Conservation (phyloP, 495 filamentous ascomycete genomes). For the Penicillium waksmanii region DNA sequence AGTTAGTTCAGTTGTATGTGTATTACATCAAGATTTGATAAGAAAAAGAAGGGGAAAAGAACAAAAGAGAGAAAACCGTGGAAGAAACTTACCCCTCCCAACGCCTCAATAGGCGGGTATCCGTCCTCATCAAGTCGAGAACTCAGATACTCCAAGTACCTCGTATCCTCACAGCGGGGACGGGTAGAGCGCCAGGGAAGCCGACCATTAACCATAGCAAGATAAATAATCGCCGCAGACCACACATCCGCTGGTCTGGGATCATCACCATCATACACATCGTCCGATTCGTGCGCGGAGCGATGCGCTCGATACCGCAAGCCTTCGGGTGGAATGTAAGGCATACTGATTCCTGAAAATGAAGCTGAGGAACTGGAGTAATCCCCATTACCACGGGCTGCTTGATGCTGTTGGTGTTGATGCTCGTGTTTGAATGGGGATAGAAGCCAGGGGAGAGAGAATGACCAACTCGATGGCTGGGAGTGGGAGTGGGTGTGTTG, state of each 20-base stretch:
- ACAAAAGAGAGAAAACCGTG: not conserved
- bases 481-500: not conserved
- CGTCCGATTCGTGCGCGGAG: constrained; percentile 65
- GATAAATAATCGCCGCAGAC: constrained; percentile 94
- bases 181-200: constrained; percentile 88
- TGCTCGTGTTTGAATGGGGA: constrained; percentile 3
- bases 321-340: constrained; percentile 27
- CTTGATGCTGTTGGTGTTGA: not conserved
- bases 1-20: not conserved
- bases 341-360: constrained; percentile 22
- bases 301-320: constrained; percentile 8
- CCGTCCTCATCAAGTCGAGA: constrained; percentile 81
- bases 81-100: constrained; percentile 72
- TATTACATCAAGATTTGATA: no score
- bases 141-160: constrained; percentile 82
- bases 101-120: constrained; percentile 86
- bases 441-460: constrained; percentile 20
- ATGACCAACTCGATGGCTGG: constrained; percentile 20
- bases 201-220: constrained; percentile 90
- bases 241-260: constrained; percentile 91
- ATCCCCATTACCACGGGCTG: not conserved
- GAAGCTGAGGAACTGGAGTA: constrained; percentile 14
- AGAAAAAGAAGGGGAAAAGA: no score
- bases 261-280: constrained; percentile 74
- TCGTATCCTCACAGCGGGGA: constrained; percentile 80